Conservation (phyloP, 257 asterid species). For the Paulownia fortunei region DNA sequence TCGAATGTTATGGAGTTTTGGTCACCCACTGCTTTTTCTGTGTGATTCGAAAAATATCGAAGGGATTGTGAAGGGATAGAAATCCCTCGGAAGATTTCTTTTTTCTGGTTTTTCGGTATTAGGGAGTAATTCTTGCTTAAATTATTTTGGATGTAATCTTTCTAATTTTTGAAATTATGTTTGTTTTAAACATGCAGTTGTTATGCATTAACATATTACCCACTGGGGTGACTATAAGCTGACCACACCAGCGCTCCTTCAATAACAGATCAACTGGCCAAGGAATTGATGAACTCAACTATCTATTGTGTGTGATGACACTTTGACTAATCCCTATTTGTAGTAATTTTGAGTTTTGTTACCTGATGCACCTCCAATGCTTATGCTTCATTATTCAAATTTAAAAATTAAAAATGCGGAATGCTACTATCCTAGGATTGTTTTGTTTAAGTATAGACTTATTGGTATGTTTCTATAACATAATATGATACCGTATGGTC, state of each 20-base stretch:
- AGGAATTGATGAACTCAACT: constrained; percentile 1
- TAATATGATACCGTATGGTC: neutral
- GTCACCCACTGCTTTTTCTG: too few relatives aligned
- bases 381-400: neutral
- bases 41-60: too few relatives aligned
- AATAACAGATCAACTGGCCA: neutral
- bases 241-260: neutral
- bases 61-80: too few relatives aligned
- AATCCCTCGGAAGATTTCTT: neutral
- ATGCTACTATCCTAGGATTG: neutral
- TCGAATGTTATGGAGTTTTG: neutral
- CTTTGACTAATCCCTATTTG: neutral
- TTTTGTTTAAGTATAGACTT: neutral
- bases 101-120: neutral
- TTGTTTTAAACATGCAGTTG: neutral
- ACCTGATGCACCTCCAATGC: neutral
- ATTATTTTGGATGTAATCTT: neutral
- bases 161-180: neutral
- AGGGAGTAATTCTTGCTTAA: neutral
- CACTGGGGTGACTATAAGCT: neutral
- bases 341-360: neutral
- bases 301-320: neutral
- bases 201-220: neutral
- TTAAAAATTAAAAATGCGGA: neutral
- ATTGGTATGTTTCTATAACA: neutral